Evolutionary conservation across 2,329 filamentous ascomycete genomes (phyloP).

Genomic region (Aspergillus phoenicis): DNA sequence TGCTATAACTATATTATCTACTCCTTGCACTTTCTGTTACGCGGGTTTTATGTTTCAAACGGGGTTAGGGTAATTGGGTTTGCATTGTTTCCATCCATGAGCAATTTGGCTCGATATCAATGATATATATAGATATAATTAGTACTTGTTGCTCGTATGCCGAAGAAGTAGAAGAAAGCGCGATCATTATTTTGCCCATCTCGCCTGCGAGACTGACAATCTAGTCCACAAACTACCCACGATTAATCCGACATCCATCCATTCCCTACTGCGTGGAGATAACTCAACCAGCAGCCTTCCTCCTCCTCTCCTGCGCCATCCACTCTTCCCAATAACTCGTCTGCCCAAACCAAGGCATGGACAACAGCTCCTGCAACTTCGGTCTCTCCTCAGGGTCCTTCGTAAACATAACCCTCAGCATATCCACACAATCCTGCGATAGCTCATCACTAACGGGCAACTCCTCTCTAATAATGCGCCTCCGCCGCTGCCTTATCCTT

Average conservation of each 20-base stretch:
- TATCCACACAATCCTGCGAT: constrained; percentile 36
- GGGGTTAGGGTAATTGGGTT: not conserved
- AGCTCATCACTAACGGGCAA: constrained; percentile 29
- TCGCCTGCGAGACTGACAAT: not conserved
- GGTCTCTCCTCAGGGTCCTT: constrained; percentile 28
- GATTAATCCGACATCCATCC: too few species aligned
- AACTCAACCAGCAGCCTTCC: too few species aligned
- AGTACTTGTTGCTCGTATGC: not conserved
- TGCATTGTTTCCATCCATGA: not conserved
- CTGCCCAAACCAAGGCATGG: constrained; percentile 1
- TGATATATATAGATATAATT: not conserved
- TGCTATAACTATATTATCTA: too few species aligned
- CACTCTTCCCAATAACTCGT: too few species aligned
- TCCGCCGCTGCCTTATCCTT: not conserved
- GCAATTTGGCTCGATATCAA: not conserved
- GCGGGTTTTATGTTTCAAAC: not conserved
- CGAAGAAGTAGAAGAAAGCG: not conserved
- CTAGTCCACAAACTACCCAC: too few species aligned
- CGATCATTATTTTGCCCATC: too few species aligned
- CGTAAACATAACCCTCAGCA: constrained; percentile 28
- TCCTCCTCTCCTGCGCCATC: not conserved
- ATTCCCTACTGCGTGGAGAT: too few species aligned
- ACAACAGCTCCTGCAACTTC: constrained; percentile 20
- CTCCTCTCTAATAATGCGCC: constrained; percentile 8
- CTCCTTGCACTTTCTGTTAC: too few species aligned